Conservation (phyloP, 148 eudicot genomes). For the Camellia granthamiana region DNA sequence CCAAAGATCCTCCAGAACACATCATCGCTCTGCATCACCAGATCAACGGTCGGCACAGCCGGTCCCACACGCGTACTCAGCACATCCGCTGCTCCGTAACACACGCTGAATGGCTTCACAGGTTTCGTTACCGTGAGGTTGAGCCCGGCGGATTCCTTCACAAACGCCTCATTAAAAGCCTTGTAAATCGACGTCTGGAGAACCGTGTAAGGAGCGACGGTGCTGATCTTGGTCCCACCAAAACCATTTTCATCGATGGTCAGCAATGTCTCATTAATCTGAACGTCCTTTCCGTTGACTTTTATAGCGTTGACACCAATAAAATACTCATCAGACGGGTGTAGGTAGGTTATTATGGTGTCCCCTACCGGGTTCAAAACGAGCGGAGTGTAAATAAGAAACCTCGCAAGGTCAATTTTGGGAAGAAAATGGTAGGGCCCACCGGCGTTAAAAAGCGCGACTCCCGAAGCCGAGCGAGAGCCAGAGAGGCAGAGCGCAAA, state of each 20-base stretch:
- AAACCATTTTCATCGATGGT: conserved; percentile 17
- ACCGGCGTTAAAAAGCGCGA: conserved; percentile 23
- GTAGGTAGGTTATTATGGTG: conserved; percentile 11
- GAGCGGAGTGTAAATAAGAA: conserved; percentile 41
- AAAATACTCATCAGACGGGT: conserved; percentile 33
- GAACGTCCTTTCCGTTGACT: conserved; percentile 33
- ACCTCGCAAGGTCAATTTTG: conserved; percentile 34
- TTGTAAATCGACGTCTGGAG: conserved; percentile 19
- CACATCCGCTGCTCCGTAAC: conserved; percentile 27
- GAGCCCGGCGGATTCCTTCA: conserved; percentile 30
- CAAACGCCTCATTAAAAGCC: conserved; percentile 22
- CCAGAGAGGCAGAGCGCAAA: conserved; percentile 45
- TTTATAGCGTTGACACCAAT: conserved; percentile 23
- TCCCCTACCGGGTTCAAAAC: conserved; percentile 19
- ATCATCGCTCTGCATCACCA: conserved; percentile 29
- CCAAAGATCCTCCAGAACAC: conserved; percentile 42
- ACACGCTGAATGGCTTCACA: conserved; percentile 31
- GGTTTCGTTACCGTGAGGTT: conserved; percentile 28
- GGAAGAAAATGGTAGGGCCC: conserved; percentile 40
- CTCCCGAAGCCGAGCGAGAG: conserved; percentile 27
- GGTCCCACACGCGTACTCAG: conserved; percentile 25
- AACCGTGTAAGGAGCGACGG: conserved; percentile 25
- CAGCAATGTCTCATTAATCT: conserved; percentile 17
- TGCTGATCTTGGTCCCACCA: conserved; percentile 45
- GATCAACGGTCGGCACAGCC: conserved; percentile 34